Conservation (phyloP, 139 green algal genomes). For the Asterochloris erici region DNA sequence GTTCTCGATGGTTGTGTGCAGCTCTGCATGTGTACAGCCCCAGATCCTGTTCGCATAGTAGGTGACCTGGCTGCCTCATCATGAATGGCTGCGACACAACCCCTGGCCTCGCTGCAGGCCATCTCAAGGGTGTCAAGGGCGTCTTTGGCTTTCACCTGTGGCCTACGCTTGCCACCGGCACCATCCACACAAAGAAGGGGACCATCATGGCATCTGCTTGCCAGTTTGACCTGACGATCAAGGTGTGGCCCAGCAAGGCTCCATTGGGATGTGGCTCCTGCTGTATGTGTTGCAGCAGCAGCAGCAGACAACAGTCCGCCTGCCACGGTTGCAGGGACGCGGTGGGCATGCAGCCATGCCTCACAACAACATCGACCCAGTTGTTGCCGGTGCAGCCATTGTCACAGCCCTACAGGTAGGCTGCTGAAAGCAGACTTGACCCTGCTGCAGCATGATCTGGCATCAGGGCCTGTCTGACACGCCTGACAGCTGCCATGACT, state of each 20-base stretch:
- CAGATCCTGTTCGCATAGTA: no score
- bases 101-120: constrained; percentile 25
- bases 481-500: neutral
- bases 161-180: constrained; percentile 60
- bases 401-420: constrained; percentile 68
- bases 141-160: constrained; percentile 82
- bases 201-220: constrained; percentile 79
- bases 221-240: constrained; percentile 62
- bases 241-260: no score
- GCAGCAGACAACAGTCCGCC: no score
- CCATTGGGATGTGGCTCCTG: no score
- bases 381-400: constrained; percentile 64
- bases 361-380: constrained; percentile 73
- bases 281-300: no score
- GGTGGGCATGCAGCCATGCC: constrained; percentile 89
- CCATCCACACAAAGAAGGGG: constrained; percentile 55
- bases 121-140: constrained; percentile 41
- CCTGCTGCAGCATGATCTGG: no score
- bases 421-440: no score
- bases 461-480: neutral
- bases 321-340: constrained; percentile 26
- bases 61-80: no score
- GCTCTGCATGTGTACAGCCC: no score
- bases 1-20: no score
- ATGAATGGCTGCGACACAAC: no score